Conservation (phyloP, 140 eudicot species). For the Cichorium intybus region DNA sequence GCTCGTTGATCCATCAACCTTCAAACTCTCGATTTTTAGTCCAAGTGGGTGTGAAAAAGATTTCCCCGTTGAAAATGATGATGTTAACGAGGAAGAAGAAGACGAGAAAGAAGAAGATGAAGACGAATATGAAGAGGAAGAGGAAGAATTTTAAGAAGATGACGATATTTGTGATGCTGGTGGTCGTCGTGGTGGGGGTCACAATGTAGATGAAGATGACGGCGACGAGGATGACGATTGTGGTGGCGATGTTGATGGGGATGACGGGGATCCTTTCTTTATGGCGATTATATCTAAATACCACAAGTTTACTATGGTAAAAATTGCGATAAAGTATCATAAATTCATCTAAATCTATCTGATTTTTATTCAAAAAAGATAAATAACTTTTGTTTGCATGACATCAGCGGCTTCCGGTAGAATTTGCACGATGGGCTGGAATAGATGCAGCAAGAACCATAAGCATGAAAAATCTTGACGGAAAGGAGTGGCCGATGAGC, state of each 20-base stretch:
- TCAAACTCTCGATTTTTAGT: neutral
- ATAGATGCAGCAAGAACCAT: neutral
- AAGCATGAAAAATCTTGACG: neutral
- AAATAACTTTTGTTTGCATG: neutral
- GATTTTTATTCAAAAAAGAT: too few relatives aligned
- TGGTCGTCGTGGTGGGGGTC: too few relatives aligned
- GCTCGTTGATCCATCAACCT: conserved; percentile 9
- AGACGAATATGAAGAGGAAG: neutral
- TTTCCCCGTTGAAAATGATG: neutral
- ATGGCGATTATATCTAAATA: neutral
- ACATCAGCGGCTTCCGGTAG: neutral
- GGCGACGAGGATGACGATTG: neutral
- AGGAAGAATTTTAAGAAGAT: neutral
- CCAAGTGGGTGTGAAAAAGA: conserved; percentile 11
- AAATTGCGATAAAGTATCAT: too few relatives aligned
- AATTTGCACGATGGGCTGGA: neutral
- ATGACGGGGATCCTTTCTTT: conserved; percentile 4
- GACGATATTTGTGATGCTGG: neutral
- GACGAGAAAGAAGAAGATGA: too few relatives aligned
- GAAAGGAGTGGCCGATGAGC: neutral
- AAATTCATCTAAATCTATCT: too few relatives aligned
- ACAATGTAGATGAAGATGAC: neutral
- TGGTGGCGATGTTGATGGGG: neutral
- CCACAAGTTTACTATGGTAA: neutral
- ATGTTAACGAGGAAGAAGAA: neutral